Evolutionary conservation across 2,329 filamentous ascomycete species (phyloP).

Genomic region (Tolypocladium amazonense): DNA sequence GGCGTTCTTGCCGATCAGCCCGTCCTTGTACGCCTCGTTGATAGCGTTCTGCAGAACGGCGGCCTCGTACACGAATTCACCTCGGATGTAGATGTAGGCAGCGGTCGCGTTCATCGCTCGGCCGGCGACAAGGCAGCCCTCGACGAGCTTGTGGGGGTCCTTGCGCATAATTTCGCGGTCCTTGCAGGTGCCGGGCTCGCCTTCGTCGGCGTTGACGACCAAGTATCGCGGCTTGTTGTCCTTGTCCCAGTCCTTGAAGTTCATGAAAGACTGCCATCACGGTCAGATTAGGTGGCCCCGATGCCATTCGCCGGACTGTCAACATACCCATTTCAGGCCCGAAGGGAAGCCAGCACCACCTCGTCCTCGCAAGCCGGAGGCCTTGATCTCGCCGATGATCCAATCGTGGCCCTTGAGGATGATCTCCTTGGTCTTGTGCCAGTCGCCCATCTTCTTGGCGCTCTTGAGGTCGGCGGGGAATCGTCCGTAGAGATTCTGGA

Average conservation of each 20-base stretch:
- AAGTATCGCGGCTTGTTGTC: slow-evolving; percentile 92
- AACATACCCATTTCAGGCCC: slow-evolving; percentile 92
- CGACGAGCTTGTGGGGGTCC: slow-evolving; percentile 96
- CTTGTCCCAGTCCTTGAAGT: slow-evolving; percentile 99
- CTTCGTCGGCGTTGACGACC: slow-evolving; percentile 97
- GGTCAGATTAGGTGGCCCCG: neutral
- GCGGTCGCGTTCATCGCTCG: slow-evolving; percentile 98
- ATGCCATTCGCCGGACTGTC: neutral
- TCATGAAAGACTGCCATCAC: slow-evolving; percentile 85
- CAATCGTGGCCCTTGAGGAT: slow-evolving; percentile 94
- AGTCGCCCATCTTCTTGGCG: slow-evolving; percentile 96
- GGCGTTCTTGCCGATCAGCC: slow-evolving; percentile 95
- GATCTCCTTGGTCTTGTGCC: slow-evolving; percentile 99
- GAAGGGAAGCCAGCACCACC: slow-evolving; percentile 97
- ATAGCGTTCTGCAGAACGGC: slow-evolving; percentile 89
- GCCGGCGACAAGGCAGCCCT: slow-evolving; percentile 91
- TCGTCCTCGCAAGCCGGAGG: slow-evolving; percentile 87
- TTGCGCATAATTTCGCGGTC: slow-evolving; percentile 99
- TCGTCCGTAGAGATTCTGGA: slow-evolving; percentile 95
- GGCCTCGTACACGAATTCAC: slow-evolving; percentile 95
- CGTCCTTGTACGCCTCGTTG: slow-evolving; percentile 92
- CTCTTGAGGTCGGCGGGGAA: slow-evolving; percentile 85
- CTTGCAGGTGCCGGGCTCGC: slow-evolving; percentile 98
- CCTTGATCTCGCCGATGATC: slow-evolving; percentile 97
- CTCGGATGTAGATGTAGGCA: slow-evolving; percentile 98